Evolutionary conservation across 805 yeast species (phyloP).

Genomic region (Geotrichum ghanense): DNA sequence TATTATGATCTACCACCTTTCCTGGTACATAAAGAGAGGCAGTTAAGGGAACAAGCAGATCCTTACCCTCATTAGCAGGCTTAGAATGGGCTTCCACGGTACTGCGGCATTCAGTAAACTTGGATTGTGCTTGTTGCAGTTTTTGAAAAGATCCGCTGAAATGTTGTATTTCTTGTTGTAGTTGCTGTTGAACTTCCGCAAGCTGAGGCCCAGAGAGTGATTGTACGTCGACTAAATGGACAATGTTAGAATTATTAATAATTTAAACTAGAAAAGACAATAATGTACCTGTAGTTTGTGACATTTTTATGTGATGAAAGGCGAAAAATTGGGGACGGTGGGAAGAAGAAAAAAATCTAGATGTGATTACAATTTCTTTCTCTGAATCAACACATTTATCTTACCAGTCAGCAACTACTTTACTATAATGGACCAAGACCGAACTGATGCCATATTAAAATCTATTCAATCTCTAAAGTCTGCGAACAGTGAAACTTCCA

Average conservation of each 20-base stretch:
- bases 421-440: slow-evolving; percentile 5
- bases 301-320: neutral
- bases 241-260: neutral
- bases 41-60: slow-evolving; percentile 76
- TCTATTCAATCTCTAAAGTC: slow-evolving; percentile 1
- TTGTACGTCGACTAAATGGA: slow-evolving; percentile 45
- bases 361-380: no score
- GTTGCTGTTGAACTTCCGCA: slow-evolving; percentile 66
- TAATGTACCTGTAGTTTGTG: neutral
- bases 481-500: neutral
- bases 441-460: slow-evolving; percentile 7
- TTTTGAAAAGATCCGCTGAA: slow-evolving; percentile 77
- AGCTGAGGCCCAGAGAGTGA: slow-evolving; percentile 76
- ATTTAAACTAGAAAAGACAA: no score
- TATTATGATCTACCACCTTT: slow-evolving; percentile 46
- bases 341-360: no score
- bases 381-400: neutral
- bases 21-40: slow-evolving; percentile 88
- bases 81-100: slow-evolving; percentile 48
- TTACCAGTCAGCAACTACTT: neutral
- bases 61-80: slow-evolving; percentile 32
- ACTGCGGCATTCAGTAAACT: slow-evolving; percentile 68
- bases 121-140: slow-evolving; percentile 66
- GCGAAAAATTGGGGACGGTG: neutral
- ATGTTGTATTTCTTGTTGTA: slow-evolving; percentile 79